phyloP scores from a whole-genome alignment of 1,139 yeast genomes.

The Yamadazyma buinensis region DNA sequence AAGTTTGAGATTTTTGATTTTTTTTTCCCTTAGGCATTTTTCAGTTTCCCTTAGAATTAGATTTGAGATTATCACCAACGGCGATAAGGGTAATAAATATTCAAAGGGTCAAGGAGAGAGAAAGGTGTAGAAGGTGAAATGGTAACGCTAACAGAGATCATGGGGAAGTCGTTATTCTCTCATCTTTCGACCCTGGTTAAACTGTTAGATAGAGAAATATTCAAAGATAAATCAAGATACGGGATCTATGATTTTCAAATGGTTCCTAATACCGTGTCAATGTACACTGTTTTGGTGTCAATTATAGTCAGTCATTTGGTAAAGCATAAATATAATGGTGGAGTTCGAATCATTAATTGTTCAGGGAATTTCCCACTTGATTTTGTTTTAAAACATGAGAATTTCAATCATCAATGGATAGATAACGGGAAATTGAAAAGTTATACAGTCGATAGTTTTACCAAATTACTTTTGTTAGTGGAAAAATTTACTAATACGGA shows the following conservation, averaged over 20 bases:
- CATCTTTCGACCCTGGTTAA: conserved; percentile 11
- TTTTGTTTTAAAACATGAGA: conserved; percentile 16
- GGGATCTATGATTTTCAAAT: conserved; percentile 36
- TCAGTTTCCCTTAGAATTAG: no score
- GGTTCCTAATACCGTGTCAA: conserved; percentile 29
- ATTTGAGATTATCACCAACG: no score
- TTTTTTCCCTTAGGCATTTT: no score
- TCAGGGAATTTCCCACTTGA: conserved; percentile 26
- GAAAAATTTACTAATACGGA: neutral
- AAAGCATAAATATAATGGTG: conserved; percentile 5
- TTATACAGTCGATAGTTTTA: conserved; percentile 26
- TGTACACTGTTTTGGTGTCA: conserved; percentile 20
- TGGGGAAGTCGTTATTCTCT: neutral
- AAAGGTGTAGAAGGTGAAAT: no score
- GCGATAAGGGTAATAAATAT: no score
- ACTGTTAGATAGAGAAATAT: conserved; percentile 12
- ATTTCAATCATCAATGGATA: conserved; percentile 19
- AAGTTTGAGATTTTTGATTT: no score
- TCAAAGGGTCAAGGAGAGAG: no score
- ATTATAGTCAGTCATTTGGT: conserved; percentile 29
- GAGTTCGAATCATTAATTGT: conserved; percentile 24
- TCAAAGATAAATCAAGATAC: neutral
- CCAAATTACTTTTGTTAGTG: conserved; percentile 21
- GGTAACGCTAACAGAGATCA: neutral
- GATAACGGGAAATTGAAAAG: conserved; percentile 3